phyloP scores from a whole-genome alignment of 768 basidiomycete species.

The Mycena floridula region DNA sequence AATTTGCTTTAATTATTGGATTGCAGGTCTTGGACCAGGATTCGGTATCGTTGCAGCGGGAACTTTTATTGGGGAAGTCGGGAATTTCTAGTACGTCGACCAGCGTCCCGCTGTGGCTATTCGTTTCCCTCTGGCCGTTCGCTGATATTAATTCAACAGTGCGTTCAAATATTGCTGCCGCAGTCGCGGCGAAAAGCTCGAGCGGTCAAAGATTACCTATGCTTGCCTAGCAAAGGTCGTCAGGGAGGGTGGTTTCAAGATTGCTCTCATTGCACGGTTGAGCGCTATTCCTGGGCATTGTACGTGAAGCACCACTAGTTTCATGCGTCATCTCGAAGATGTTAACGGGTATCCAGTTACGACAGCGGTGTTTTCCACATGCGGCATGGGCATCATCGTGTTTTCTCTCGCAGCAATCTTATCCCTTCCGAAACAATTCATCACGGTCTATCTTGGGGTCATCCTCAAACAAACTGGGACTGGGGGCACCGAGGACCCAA shows the following conservation, averaged over 20 bases:
- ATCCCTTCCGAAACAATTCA: conserved; percentile 86
- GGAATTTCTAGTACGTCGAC: conserved; percentile 77
- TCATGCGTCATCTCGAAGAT: background rate
- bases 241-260: conserved; percentile 83
- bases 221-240: conserved; percentile 63
- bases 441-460: conserved; percentile 88
- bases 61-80: conserved; percentile 81
- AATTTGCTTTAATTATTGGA: too few relatives aligned
- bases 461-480: conserved; percentile 49
- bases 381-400: conserved; percentile 76
- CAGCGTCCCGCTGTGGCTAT: background rate
- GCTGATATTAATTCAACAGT: conserved; percentile 27
- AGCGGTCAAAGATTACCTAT: conserved; percentile 50
- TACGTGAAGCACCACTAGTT: conserved; percentile 28
- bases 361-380: conserved; percentile 82
- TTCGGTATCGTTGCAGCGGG: conserved; percentile 84
- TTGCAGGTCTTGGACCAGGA: conserved; percentile 76
- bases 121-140: conserved; percentile 1
- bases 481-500: conserved; percentile 31
- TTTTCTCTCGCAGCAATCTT: conserved; percentile 78
- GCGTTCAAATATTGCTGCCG: conserved; percentile 81
- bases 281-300: conserved; percentile 87
- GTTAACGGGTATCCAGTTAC: conserved; percentile 47
- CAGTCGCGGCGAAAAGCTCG: conserved; percentile 69
- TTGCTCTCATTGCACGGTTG: conserved; percentile 69